These are phyloP conservation scores for Solanum rostratum DNA, from an alignment of 257 asterid species.

Conservation along the genomic window DNA sequence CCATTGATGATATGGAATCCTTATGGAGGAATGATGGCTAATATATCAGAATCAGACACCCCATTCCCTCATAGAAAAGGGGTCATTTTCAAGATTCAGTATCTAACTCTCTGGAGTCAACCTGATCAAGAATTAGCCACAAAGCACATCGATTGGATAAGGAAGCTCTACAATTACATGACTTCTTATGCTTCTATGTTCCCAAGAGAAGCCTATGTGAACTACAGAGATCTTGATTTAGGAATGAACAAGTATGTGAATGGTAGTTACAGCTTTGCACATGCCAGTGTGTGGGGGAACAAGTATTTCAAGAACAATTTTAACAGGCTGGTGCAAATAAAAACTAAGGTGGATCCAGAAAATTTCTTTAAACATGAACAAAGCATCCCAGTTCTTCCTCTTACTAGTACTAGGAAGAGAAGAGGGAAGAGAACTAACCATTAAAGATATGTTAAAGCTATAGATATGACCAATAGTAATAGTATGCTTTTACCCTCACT, in stretches of 20 bases:
- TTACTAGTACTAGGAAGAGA: neutral
- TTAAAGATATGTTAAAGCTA: neutral
- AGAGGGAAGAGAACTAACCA: neutral
- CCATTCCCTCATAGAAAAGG: slow-evolving; percentile 4
- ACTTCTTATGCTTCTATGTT: neutral
- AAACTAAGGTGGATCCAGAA: neutral
- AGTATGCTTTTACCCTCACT: neutral
- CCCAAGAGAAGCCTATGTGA: slow-evolving; percentile 6
- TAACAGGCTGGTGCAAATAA: neutral
- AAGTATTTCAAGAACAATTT: neutral
- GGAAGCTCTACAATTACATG: neutral
- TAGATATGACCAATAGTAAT: neutral
- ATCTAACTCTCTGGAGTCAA: neutral
- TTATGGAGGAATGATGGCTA: slow-evolving; percentile 3
- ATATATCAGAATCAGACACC: neutral
- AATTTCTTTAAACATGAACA: slow-evolving; percentile 2
- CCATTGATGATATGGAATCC: neutral
- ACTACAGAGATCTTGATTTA: slow-evolving; percentile 5
- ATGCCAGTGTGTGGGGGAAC: neutral
- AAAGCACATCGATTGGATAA: neutral
- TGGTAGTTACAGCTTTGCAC: neutral
- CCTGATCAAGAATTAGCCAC: neutral
- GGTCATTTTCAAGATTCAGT: neutral
- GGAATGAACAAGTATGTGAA: neutral
- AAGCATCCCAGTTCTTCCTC: neutral